A percentile compares a stretch with the other conserved stretches of the same genome.
Conservation (phyloP, 106 monocot species). For the Dendrobium nobile region DNA sequence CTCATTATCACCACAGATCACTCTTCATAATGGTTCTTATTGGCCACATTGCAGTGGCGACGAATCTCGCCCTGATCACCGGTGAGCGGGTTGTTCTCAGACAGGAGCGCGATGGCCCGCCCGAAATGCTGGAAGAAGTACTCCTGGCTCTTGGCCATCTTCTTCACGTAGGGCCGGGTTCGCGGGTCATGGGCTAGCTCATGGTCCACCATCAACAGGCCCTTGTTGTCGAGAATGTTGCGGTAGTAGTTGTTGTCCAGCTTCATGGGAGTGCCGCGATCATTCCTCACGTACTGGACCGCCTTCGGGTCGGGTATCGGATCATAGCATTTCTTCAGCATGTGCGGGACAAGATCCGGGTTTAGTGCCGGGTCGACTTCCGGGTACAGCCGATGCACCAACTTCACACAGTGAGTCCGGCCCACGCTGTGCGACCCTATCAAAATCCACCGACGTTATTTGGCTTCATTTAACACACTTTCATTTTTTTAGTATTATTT, state of each 20-base stretch:
- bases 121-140: slow-evolving; percentile 71
- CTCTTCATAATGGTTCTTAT: slow-evolving; percentile 34
- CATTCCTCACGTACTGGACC: slow-evolving; percentile 77
- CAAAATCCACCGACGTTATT: too few species aligned
- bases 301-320: slow-evolving; percentile 80
- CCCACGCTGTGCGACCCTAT: slow-evolving; percentile 75
- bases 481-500: too few species aligned
- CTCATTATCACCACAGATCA: not conserved
- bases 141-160: slow-evolving; percentile 75
- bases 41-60: slow-evolving; percentile 52
- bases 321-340: slow-evolving; percentile 74
- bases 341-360: slow-evolving; percentile 64
- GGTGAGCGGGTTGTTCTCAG: slow-evolving; percentile 79
- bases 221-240: slow-evolving; percentile 77
- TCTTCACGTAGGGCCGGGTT: slow-evolving; percentile 54
- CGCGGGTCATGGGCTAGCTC: slow-evolving; percentile 46
- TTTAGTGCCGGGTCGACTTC: slow-evolving; percentile 61
- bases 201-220: slow-evolving; percentile 67
- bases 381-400: slow-evolving; percentile 74
- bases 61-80: slow-evolving; percentile 68
- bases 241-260: slow-evolving; percentile 89
- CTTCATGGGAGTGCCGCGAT: slow-evolving; percentile 71
- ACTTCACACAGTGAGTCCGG: slow-evolving; percentile 76
- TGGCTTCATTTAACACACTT: too few species aligned
- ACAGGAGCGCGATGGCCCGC: slow-evolving; percentile 45